Conservation (phyloP, 129 eudicot genomes). For the Rutidosis leptorrhynchoides region DNA sequence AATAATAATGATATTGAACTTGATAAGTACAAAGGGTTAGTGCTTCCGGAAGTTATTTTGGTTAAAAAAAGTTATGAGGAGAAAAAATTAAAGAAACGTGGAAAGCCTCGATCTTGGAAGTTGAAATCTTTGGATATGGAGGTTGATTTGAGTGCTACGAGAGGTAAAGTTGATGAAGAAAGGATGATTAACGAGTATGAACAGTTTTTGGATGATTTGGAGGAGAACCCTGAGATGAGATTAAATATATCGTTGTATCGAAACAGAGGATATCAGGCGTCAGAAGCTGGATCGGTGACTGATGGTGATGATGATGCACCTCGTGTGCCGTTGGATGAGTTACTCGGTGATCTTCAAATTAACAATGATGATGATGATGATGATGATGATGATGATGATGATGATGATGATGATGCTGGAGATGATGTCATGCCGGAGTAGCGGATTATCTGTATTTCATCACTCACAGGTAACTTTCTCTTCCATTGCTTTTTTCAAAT, state of each 20-base stretch:
- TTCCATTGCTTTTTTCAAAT: background rate
- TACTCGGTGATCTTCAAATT: conserved; percentile 56
- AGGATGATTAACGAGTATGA: conserved; percentile 59
- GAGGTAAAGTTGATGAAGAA: conserved; percentile 40
- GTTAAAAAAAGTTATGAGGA: conserved; percentile 72
- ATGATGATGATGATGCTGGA: conserved; percentile 33
- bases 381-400: conserved; percentile 36
- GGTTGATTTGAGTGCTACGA: conserved; percentile 41
- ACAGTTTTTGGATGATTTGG: conserved; percentile 55
- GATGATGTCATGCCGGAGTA: conserved; percentile 16
- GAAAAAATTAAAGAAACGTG: conserved; percentile 48
- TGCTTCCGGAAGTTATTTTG: conserved; percentile 50
- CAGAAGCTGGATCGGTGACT: conserved; percentile 42
- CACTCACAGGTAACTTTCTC: background rate
- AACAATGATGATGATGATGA: conserved; percentile 35
- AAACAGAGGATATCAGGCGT: conserved; percentile 51
- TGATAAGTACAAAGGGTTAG: conserved; percentile 54
- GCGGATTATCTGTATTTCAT: background rate
- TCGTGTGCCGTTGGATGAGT: conserved; percentile 51
- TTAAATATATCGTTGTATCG: conserved; percentile 53
- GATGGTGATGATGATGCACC: conserved; percentile 60
- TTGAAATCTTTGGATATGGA: conserved; percentile 54
- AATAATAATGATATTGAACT: conserved; percentile 55
- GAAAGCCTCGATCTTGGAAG: conserved; percentile 68
- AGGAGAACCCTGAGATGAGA: conserved; percentile 65